Conservation (phyloP, 805 yeast species). For the Pichia exigua region DNA sequence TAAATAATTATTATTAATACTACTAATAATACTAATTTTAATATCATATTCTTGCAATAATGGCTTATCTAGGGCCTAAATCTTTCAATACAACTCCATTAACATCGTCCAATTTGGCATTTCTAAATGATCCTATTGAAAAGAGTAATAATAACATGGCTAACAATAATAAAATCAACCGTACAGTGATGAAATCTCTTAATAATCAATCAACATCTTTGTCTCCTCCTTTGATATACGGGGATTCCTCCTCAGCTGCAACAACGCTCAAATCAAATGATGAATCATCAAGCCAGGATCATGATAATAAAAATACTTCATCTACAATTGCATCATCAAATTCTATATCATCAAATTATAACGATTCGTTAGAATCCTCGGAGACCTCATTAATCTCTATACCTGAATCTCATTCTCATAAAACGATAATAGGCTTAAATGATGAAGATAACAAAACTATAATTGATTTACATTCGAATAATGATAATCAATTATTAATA, state of each 20-base stretch:
- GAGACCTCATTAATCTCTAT: constrained; percentile 3
- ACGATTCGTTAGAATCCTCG: constrained; percentile 4
- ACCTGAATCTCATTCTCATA: constrained; percentile 4
- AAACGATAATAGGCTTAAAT: constrained; percentile 8
- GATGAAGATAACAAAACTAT: constrained; percentile 25
- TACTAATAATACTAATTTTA: neutral
- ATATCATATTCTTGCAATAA: constrained; percentile 3
- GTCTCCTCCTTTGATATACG: neutral
- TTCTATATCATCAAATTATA: constrained; percentile 15
- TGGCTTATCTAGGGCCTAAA: constrained; percentile 31
- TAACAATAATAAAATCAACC: neutral
- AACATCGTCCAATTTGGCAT: constrained; percentile 26
- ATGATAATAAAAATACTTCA: constrained; percentile 4
- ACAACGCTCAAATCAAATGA: too few relatives aligned
- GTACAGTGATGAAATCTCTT: neutral
- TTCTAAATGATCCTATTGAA: constrained; percentile 17
- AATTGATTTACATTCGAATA: constrained; percentile 8
- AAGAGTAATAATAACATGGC: neutral
- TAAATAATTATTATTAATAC: too few relatives aligned
- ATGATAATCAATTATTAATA: neutral
- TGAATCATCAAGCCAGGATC: too few relatives aligned
- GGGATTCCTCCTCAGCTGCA: neutral
- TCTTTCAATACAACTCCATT: constrained; percentile 30
- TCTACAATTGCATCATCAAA: constrained; percentile 22
- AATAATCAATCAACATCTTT: neutral